A percentile compares a stretch with the other conserved stretches of the same genome.
phyloP scores from a whole-genome alignment of 176 grass and related monocot genomes.

The Aegilops longissima region DNA sequence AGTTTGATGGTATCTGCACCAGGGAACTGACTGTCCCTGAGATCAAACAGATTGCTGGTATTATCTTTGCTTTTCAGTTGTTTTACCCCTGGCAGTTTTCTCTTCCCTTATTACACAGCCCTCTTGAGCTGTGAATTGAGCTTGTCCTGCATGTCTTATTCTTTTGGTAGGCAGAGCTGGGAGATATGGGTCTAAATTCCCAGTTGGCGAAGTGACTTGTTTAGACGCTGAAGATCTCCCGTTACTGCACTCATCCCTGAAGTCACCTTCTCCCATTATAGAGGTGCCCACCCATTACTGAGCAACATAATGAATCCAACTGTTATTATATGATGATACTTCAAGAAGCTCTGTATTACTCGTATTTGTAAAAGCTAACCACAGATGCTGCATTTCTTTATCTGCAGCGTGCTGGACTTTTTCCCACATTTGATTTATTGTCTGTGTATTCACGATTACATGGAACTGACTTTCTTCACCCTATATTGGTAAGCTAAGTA shows the following conservation, averaged over 20 bases:
- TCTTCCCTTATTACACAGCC: conserved; percentile 6
- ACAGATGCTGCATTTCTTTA: conserved; percentile 25
- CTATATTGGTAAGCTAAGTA: conserved; percentile 62
- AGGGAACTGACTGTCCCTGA: conserved; percentile 74
- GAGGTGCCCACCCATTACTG: conserved; percentile 46
- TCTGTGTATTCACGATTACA: conserved; percentile 77
- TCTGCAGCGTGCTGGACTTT: conserved; percentile 80
- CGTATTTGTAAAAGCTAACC: conserved; percentile 16
- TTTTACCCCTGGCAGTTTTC: conserved; percentile 12
- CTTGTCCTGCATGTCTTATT: background rate
- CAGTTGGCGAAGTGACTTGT: conserved; percentile 91
- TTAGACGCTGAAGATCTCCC: conserved; percentile 65
- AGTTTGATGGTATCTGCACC: conserved; percentile 68
- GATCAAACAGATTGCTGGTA: conserved; percentile 99
- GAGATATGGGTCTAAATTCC: conserved; percentile 98
- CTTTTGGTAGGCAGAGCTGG: conserved; percentile 81
- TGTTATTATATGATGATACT: conserved; percentile 17
- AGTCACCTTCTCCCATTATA: conserved; percentile 79
- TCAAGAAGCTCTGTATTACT: conserved; percentile 15
- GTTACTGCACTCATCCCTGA: conserved; percentile 80
- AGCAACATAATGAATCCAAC: conserved; percentile 19
- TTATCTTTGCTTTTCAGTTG: conserved; percentile 31
- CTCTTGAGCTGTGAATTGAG: background rate
- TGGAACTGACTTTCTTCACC: conserved; percentile 59
- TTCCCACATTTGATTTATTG: conserved; percentile 87